These are phyloP conservation scores for Rhynchospora tenuis DNA, from an alignment of 176 grass and related monocot species.

Conservation along the genomic window DNA sequence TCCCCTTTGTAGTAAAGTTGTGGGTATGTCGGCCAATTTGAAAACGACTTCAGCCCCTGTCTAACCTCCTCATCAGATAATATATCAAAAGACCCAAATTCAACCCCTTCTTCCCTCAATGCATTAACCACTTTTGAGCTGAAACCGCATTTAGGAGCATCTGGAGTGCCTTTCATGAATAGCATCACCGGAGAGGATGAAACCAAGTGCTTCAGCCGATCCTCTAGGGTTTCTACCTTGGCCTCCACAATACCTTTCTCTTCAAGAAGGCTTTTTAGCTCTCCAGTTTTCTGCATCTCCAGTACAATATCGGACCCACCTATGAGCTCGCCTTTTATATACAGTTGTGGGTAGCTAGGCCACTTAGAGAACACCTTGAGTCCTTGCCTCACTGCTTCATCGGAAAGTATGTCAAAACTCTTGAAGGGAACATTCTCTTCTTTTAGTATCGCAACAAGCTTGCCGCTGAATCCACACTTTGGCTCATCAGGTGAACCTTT, in stretches of 20 bases:
- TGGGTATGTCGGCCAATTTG: slow-evolving; percentile 94
- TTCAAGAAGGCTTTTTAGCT: slow-evolving; percentile 63
- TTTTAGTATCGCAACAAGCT: slow-evolving; percentile 79
- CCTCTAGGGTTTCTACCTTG: slow-evolving; percentile 43
- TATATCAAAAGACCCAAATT: slow-evolving; percentile 83
- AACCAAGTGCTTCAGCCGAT: slow-evolving; percentile 43
- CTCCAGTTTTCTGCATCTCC: slow-evolving; percentile 97
- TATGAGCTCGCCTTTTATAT: slow-evolving; percentile 85
- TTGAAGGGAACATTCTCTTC: slow-evolving; percentile 82
- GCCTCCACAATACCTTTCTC: slow-evolving; percentile 46
- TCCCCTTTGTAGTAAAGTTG: slow-evolving; percentile 97
- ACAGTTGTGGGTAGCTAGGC: slow-evolving; percentile 95
- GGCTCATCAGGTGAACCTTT: slow-evolving; percentile 84
- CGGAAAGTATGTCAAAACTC: slow-evolving; percentile 79
- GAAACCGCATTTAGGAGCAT: slow-evolving; percentile 69
- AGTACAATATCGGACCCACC: slow-evolving; percentile 82
- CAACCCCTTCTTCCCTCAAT: slow-evolving; percentile 56
- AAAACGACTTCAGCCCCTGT: slow-evolving; percentile 81
- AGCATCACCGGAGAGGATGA: slow-evolving; percentile 64
- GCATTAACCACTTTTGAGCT: slow-evolving; percentile 90
- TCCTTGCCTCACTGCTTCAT: slow-evolving; percentile 79
- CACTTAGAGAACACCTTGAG: slow-evolving; percentile 80
- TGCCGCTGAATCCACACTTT: slow-evolving; percentile 93
- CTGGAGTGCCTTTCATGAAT: slow-evolving; percentile 95
- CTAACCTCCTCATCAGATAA: slow-evolving; percentile 72